phyloP scores from a whole-genome alignment of 2,329 filamentous ascomycete species.

The Stagonosporopsis tanaceti region DNA sequence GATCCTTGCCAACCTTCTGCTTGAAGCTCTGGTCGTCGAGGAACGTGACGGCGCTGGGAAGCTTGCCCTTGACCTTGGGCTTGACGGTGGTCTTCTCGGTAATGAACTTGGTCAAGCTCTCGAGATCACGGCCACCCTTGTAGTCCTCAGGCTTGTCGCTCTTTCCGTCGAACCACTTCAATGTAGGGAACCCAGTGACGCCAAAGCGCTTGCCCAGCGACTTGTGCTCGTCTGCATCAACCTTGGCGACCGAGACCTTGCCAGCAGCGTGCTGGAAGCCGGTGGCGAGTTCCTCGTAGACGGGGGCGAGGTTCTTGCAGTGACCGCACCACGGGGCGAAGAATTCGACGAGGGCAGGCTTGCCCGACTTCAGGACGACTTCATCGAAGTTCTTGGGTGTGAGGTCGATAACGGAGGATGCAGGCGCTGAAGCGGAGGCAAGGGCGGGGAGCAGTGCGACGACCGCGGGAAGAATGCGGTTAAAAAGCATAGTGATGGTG shows the following conservation, averaged over 20 bases:
- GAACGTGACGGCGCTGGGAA: slow-evolving; percentile 78
- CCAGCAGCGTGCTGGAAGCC: slow-evolving; percentile 76
- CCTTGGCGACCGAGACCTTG: slow-evolving; percentile 89
- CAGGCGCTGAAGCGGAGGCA: slow-evolving; percentile 71
- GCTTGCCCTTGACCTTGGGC: slow-evolving; percentile 75
- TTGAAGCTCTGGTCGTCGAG: slow-evolving; percentile 83
- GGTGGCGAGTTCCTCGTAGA: slow-evolving; percentile 88
- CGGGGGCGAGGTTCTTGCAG: slow-evolving; percentile 95
- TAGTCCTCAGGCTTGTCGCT: slow-evolving; percentile 86
- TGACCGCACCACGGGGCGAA: slow-evolving; percentile 99
- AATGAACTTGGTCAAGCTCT: slow-evolving; percentile 82
- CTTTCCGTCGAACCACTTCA: slow-evolving; percentile 98
- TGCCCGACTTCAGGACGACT: slow-evolving; percentile 87
- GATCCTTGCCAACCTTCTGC: slow-evolving; percentile 79
- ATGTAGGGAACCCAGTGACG: slow-evolving; percentile 92
- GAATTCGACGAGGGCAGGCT: slow-evolving; percentile 96
- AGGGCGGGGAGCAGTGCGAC: slow-evolving; percentile 45
- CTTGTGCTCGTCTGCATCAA: slow-evolving; percentile 91
- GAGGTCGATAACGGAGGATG: slow-evolving; percentile 88
- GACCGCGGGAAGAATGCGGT: slow-evolving; percentile 40
- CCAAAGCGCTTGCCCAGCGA: slow-evolving; percentile 84
- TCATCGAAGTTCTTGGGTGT: slow-evolving; percentile 90
- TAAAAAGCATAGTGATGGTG: slow-evolving; percentile 42
- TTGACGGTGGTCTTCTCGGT: slow-evolving; percentile 86
- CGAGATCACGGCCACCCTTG: slow-evolving; percentile 84